These are phyloP conservation scores for Candida vartiovaarae DNA, from an alignment of 805 yeast genomes.

Conservation along the genomic window DNA sequence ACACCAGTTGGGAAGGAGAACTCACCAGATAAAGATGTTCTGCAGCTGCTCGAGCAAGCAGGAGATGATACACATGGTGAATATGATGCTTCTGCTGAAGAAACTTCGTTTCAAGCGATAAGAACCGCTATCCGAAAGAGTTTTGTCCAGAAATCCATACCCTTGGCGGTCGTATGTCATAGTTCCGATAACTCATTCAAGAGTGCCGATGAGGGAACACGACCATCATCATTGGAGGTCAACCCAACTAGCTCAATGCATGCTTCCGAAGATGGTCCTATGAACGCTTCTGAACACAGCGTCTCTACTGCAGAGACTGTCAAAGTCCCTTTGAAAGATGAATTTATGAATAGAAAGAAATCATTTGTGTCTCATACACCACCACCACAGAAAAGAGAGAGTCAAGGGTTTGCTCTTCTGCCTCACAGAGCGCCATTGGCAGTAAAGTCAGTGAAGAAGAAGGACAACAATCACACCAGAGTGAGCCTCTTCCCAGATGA, in stretches of 20 bases:
- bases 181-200: conserved; percentile 16
- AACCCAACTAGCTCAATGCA: conserved; percentile 12
- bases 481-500: conserved; percentile 15
- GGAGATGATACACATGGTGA: conserved; percentile 7
- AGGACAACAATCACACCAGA: conserved; percentile 3
- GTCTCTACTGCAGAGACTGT: conserved; percentile 11
- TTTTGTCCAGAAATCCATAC: conserved; percentile 28
- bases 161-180: conserved; percentile 4
- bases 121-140: conserved; percentile 40
- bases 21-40: background rate
- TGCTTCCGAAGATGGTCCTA: conserved; percentile 1
- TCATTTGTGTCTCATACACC: conserved; percentile 10
- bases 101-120: conserved; percentile 39
- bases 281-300: background rate
- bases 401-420: conserved; percentile 25
- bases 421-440: conserved; percentile 26
- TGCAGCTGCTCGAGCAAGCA: background rate
- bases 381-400: conserved; percentile 20
- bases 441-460: conserved; percentile 22
- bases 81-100: conserved; percentile 24
- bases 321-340: conserved; percentile 17
- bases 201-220: conserved; percentile 17
- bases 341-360: conserved; percentile 2
- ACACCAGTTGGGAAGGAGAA: background rate
- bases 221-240: conserved; percentile 11